A percentile compares a stretch with the other conserved stretches of the same genome.
phyloP scores from a whole-genome alignment of 208 protist genomes.

The Entamoeba dispar region DNA sequence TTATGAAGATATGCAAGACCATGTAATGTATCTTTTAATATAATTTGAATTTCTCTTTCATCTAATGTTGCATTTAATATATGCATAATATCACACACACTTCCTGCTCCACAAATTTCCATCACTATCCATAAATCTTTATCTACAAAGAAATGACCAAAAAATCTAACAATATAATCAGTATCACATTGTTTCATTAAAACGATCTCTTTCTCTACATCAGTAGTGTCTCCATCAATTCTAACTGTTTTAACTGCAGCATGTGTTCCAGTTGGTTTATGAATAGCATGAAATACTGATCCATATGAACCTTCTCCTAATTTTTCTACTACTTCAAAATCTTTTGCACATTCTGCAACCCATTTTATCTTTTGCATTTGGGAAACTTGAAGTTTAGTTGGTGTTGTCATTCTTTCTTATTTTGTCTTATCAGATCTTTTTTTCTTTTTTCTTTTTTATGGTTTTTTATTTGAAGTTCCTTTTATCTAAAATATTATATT shows the following conservation, averaged over 20 bases:
- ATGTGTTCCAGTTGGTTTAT: background rate
- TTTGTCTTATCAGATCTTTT: background rate
- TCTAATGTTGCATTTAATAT: background rate
- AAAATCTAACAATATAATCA: background rate
- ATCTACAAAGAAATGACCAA: background rate
- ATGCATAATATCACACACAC: background rate
- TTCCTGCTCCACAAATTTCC: conserved; percentile 11
- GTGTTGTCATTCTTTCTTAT: background rate
- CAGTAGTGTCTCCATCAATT: conserved; percentile 2
- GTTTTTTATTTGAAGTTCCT: too few species aligned
- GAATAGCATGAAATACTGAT: background rate
- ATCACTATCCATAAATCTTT: background rate
- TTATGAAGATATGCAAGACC: conserved; percentile 23
- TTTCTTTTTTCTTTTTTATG: background rate
- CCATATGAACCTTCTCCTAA: background rate
- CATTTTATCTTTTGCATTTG: background rate
- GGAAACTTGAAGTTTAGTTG: background rate
- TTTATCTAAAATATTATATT: background rate
- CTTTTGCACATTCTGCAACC: background rate
- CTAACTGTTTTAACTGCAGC: conserved; percentile 1
- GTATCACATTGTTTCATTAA: background rate
- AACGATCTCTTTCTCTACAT: background rate
- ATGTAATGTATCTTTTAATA: conserved; percentile 5
- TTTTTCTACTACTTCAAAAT: background rate
- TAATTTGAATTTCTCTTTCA: conserved; percentile 3